phyloP scores from a whole-genome alignment of 208 protist species.

The Trypanosoma lewisi region DNA sequence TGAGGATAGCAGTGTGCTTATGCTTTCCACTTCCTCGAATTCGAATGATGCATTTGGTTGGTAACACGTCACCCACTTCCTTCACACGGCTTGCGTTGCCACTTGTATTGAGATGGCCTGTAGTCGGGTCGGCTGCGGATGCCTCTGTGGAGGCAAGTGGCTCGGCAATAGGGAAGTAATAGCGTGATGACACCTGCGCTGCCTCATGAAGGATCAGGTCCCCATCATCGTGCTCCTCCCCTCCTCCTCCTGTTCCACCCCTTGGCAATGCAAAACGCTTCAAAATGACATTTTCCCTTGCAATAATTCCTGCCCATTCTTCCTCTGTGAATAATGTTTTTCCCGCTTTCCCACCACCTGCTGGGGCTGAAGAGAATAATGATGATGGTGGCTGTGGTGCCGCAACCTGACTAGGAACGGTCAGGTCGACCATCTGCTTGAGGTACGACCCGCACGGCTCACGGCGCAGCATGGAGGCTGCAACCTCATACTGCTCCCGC shows the following conservation, averaged over 20 bases:
- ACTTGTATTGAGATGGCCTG: neutral
- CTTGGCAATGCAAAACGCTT: constrained; percentile 30
- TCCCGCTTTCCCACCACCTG: neutral
- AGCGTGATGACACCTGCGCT: constrained; percentile 15
- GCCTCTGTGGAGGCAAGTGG: constrained; percentile 15
- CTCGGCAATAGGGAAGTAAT: constrained; percentile 36
- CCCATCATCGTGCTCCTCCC: constrained; percentile 21
- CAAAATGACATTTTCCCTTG: constrained; percentile 46
- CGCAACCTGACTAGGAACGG: constrained; percentile 17
- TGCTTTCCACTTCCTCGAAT: constrained; percentile 62
- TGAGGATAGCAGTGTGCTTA: constrained; percentile 57
- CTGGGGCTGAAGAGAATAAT: neutral
- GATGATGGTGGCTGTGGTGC: neutral
- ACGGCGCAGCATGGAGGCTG: constrained; percentile 44
- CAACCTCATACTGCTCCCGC: constrained; percentile 69
- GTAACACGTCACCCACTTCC: constrained; percentile 24
- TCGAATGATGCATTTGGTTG: constrained; percentile 74
- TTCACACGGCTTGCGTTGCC: constrained; percentile 2
- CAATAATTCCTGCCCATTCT: constrained; percentile 44
- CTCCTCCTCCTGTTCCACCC: constrained; percentile 18
- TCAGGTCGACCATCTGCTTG: constrained; percentile 32
- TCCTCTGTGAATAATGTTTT: constrained; percentile 14
- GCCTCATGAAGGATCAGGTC: constrained; percentile 13
- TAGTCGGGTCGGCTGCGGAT: neutral
- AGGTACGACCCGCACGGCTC: constrained; percentile 24